Conservation (phyloP, 192 early-diverging fungal genomes). For the Backusella morwellensis region DNA sequence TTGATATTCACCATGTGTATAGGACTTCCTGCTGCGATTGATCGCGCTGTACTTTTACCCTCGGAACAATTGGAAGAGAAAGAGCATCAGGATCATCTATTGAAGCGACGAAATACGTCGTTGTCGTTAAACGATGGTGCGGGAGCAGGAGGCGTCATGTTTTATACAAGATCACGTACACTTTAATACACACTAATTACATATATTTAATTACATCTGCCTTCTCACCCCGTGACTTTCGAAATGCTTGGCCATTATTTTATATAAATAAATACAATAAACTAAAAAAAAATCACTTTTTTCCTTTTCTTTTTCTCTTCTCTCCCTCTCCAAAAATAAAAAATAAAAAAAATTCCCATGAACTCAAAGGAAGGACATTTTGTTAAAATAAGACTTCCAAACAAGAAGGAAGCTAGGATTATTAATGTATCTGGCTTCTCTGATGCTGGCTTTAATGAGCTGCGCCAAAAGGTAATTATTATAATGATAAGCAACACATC, state of each 20-base stretch:
- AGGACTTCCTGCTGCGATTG: slow-evolving; percentile 37
- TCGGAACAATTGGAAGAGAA: slow-evolving; percentile 29
- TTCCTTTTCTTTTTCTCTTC: neutral
- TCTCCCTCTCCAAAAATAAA: neutral
- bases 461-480: neutral
- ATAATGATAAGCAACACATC: neutral
- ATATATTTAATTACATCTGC: neutral
- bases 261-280: neutral
- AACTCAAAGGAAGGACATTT: neutral
- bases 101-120: slow-evolving; percentile 16
- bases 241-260: neutral
- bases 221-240: neutral
- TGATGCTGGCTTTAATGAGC: neutral
- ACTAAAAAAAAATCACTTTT: neutral
- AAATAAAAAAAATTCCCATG: neutral
- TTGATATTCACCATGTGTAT: too few relatives aligned
- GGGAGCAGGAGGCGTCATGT: neutral
- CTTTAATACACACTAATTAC: slow-evolving; percentile 4
- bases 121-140: neutral
- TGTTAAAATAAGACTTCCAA: neutral
- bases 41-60: slow-evolving; percentile 34
- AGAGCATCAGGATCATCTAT: slow-evolving; percentile 17
- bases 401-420: neutral
- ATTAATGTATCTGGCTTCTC: slow-evolving; percentile 1
- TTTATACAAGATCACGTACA: slow-evolving; percentile 19